Base-by-base conservation (phyloP, 169 alveolate genomes). In the Cardiosporidium cionae region DNA sequence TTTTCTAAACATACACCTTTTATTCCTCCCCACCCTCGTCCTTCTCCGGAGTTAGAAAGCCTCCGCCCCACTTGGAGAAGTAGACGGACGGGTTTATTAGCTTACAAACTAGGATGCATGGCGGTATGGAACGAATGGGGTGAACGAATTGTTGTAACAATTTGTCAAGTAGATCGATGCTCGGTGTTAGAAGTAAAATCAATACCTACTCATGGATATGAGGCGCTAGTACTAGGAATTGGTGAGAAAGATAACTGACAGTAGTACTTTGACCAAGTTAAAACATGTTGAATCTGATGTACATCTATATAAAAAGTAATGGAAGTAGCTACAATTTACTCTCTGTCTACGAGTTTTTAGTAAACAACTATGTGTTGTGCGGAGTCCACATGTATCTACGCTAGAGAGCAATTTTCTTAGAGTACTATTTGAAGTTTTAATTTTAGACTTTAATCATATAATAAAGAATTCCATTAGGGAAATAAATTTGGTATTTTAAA, bases 41-140 rank as follows among this genome's bases (percentile, higher is more conserved):
- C 16, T 16, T 44, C 58, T n/a, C n/a, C 58, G 16, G 16, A 44
- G 16, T 16, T 44, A 16, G n/a, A 16, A 16, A 16, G 27, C n/a
- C 58, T 44, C 58, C n/a, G 27, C 16, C 58, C 58, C n/a, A 44
- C n/a, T 44, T 44, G 58, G 58, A 44, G 58, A 16, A 44, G 58
- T 44, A 16, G 58, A 44, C 58, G 79, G 80, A 58, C 84, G 34
- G 95, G 95, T 9, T 81, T 90, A 7, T 70, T 88, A 73, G 95
- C 91, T 28, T 88, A 88, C 70, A 90, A 90, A 73, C 67, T 90
- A 23, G 95, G 95, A 0, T 88, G 93, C 81, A 88, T 88, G 93
- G 82, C 91, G 23, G 83, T 90, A 3, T 90, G 95, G 95, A 93
- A 90, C 70, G 90, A 87, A 29, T 90, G 95, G 95, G 95, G 95